Percentiles rank a stretch among this genome's conserved stretches.
Conservation (phyloP, 2,329 filamentous ascomycete genomes). For the Pseudogymnoascus sp. region DNA sequence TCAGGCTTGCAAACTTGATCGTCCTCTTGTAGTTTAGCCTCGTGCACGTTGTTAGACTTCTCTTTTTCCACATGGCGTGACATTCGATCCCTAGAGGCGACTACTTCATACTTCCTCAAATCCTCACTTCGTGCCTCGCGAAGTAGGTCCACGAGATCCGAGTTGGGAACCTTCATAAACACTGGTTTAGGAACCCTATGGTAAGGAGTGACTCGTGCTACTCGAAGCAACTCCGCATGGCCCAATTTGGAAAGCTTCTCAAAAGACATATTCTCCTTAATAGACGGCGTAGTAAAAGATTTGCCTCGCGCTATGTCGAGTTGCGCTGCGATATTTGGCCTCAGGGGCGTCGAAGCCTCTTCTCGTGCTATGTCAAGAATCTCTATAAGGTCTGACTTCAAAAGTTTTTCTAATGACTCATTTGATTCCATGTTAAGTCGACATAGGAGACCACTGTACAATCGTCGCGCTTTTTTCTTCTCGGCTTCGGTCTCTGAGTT, state of each 20-base stretch:
- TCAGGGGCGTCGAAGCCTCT: background rate
- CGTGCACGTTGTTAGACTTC: background rate
- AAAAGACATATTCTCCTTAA: background rate
- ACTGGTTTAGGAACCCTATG: background rate
- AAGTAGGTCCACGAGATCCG: background rate
- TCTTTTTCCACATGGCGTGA: background rate
- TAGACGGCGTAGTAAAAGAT: background rate
- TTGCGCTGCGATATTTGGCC: background rate
- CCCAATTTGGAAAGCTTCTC: background rate
- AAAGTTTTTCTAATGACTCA: background rate
- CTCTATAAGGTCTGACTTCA: background rate
- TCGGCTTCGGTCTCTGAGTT: background rate
- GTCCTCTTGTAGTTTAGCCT: background rate
- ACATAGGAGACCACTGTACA: background rate
- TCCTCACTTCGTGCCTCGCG: background rate
- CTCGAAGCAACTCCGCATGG: background rate
- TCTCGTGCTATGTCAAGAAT: background rate
- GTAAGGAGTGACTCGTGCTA: background rate
- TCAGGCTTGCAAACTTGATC: background rate
- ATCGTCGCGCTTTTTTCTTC: background rate
- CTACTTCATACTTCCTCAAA: background rate
- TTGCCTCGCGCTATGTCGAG: background rate
- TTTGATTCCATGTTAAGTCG: background rate
- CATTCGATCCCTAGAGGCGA: background rate
- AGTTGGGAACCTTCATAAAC: background rate